Evolutionary conservation across 108 stramenopile species (phyloP), one percentile per base, ranked within the genome.

Genomic region (Skeletonema marinoi): DNA sequence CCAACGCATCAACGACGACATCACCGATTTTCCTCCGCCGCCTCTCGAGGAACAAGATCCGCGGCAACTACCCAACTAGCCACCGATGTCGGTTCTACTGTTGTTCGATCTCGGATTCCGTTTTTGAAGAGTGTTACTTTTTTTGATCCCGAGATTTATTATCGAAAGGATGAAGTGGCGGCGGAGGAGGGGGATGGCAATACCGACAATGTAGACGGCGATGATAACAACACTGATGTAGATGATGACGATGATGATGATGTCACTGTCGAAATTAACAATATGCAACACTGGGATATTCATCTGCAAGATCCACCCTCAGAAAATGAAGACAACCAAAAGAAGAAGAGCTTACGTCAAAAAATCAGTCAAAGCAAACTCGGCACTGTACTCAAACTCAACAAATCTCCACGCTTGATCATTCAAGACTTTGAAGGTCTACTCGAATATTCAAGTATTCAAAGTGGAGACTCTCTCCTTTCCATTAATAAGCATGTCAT

Each of bases 81-180:
- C 6, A 61, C 78, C 30, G 70, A 54, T 39, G 78, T 83, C 19
- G 86, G 86, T 0, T 80, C 82, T 12, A 75, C 73, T 9, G 70
- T 86, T 4, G 70, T 68, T 48, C 39, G 8, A 31, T 59, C 81
- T 6, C 62, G 68, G 13, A 70, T 80, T 64, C 78, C 86, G 14
- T 86, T 75, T 68, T 36, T 80, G 32, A 60, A 66, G 10, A 60
- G 68, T 35, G 42, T 83, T 7, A 83, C 86, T 17, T 86, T 83
- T 51, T 68, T 58, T 21, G 38, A 51, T 21, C 60, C 50, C 5
- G 54, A 65, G 33, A 21, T 39, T 42, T 59, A 59, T 39, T 31
- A 62, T 65, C 30, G 62, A n/a, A 30, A 58, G 8, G 67, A 33
- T 0, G 32, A 10, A 68, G n/a, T 33, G 30, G 25, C 54, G 35